Evolutionary conservation across 2,329 filamentous ascomycete species (phyloP).

Genomic region (Intubia oerlemansii): DNA sequence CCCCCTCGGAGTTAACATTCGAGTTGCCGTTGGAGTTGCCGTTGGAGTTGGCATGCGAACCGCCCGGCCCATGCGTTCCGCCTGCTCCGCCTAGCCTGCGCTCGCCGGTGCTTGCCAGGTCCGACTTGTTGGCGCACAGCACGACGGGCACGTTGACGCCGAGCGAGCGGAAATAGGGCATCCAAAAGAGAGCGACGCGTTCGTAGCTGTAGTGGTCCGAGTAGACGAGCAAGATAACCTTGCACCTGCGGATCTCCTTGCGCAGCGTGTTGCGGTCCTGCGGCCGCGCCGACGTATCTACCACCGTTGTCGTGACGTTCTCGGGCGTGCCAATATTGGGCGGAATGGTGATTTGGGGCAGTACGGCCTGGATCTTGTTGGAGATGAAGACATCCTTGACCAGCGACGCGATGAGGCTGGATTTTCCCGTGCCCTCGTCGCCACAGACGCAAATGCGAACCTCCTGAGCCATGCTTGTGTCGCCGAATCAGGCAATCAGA

Average conservation of each 20-base stretch:
- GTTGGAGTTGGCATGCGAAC: neutral
- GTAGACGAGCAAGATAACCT: slow-evolving; percentile 91
- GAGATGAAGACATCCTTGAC: slow-evolving; percentile 95
- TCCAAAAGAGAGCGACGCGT: slow-evolving; percentile 89
- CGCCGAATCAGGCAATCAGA: too few relatives aligned
- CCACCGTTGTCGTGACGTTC: slow-evolving; percentile 91
- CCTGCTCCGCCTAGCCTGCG: too few relatives aligned
- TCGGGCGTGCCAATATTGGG: slow-evolving; percentile 84
- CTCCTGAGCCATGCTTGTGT: slow-evolving; percentile 3
- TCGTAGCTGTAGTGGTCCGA: slow-evolving; percentile 99
- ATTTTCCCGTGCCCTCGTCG: slow-evolving; percentile 90
- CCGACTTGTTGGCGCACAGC: slow-evolving; percentile 93
- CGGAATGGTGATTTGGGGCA: slow-evolving; percentile 88
- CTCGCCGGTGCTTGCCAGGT: slow-evolving; percentile 30
- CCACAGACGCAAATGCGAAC: slow-evolving; percentile 93
- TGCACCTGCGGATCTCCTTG: slow-evolving; percentile 89
- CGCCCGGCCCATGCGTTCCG: too few relatives aligned
- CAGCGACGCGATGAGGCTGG: slow-evolving; percentile 78
- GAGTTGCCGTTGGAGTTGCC: neutral
- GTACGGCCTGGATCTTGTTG: slow-evolving; percentile 82
- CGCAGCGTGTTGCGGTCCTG: slow-evolving; percentile 79
- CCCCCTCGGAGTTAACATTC: too few relatives aligned
- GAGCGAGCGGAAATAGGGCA: slow-evolving; percentile 90
- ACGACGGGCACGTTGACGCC: slow-evolving; percentile 98
- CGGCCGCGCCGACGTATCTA: slow-evolving; percentile 88